A percentile compares a stretch with the other conserved stretches of the same genome.
These are phyloP conservation scores for Paramecium primaurelia DNA, from an alignment of 73 alveolate genomes.

Conservation along the genomic window DNA sequence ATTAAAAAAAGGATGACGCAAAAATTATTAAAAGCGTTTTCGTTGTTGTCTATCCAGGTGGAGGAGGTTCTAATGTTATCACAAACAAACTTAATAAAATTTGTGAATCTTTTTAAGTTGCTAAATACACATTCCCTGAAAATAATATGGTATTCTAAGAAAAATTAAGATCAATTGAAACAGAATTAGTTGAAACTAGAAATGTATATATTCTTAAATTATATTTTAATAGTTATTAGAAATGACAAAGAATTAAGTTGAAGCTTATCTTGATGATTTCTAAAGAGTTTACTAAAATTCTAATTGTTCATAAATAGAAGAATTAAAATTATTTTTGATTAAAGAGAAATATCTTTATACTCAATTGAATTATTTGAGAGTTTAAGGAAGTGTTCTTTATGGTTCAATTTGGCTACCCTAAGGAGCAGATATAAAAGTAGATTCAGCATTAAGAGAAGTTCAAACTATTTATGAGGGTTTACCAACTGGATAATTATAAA, in stretches of 20 bases:
- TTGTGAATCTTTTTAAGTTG: constrained; percentile 85
- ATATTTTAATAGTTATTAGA: constrained; percentile 8
- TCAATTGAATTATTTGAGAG: constrained; percentile 62
- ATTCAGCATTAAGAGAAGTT: constrained; percentile 54
- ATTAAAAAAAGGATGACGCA: background rate
- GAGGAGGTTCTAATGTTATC: constrained; percentile 76
- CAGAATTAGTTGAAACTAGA: constrained; percentile 36
- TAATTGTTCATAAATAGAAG: constrained; percentile 73
- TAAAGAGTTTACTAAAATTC: constrained; percentile 54
- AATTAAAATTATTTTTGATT: constrained; percentile 65
- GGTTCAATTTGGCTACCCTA: constrained; percentile 73
- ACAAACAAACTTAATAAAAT: constrained; percentile 76
- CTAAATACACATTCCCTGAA: constrained; percentile 60
- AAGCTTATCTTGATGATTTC: constrained; percentile 58
- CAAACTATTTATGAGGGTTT: constrained; percentile 58
- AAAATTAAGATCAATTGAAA: background rate
- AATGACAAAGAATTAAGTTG: constrained; percentile 70
- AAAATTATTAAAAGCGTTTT: constrained; percentile 65
- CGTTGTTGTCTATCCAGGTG: constrained; percentile 77
- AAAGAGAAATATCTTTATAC: constrained; percentile 76
- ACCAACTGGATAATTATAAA: constrained; percentile 72
- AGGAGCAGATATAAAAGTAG: constrained; percentile 48
- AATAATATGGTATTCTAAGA: background rate
- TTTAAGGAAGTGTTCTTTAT: constrained; percentile 56
- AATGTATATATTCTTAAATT: background rate